A percentile compares a stretch with the other conserved stretches of the same genome.
Conservation (phyloP, 371 early-diverging fungal species). For the Umbelopsis sp. region DNA sequence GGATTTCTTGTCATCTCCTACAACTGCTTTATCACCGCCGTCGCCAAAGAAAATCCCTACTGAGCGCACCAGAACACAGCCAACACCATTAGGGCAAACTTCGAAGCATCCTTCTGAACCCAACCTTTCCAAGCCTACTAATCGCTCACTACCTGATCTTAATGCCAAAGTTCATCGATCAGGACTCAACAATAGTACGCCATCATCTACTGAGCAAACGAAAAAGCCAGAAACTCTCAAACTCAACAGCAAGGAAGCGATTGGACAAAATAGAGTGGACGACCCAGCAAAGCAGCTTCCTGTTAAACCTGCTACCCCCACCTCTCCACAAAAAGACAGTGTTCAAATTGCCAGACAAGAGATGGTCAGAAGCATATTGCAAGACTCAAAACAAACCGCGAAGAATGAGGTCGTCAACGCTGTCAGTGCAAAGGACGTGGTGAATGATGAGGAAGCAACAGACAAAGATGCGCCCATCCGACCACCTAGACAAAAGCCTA, state of each 20-base stretch:
- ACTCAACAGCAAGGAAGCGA: background rate
- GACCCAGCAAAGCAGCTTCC: slow-evolving; percentile 2
- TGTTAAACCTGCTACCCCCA: background rate
- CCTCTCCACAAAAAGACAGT: background rate
- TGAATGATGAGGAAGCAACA: background rate
- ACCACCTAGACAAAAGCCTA: slow-evolving; percentile 9
- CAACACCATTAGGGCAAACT: background rate
- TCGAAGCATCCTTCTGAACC: background rate
- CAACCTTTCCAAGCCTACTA: background rate
- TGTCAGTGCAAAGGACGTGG: background rate
- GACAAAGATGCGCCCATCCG: slow-evolving; percentile 4
- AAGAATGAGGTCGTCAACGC: background rate
- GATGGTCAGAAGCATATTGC: slow-evolving; percentile 19
- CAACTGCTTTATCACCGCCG: slow-evolving; percentile 2
- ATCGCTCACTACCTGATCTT: background rate
- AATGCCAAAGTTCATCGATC: background rate
- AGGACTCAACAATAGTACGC: background rate
- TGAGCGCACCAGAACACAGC: background rate
- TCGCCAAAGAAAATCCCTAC: background rate
- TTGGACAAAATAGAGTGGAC: background rate
- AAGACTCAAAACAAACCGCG: background rate
- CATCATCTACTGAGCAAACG: background rate
- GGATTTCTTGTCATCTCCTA: background rate
- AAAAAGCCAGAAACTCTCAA: background rate
- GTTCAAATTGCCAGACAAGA: background rate